phyloP scores from a whole-genome alignment of 345 rosid genomes.

The Arabis hirsuta region DNA sequence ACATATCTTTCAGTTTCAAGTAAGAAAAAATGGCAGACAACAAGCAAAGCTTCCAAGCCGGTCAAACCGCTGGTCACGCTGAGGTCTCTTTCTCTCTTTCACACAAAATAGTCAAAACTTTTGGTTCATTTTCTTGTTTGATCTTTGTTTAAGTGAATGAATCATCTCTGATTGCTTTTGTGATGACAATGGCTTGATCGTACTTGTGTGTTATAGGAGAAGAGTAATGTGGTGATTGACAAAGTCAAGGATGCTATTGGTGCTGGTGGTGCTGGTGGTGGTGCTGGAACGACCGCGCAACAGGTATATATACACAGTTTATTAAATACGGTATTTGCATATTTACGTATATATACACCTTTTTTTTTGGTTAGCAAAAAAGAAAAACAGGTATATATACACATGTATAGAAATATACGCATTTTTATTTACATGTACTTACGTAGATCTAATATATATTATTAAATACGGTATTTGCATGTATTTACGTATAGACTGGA shows the following conservation, averaged over 20 bases:
- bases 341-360: too few species aligned
- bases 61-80: conserved; percentile 56
- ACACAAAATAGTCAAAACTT: neutral
- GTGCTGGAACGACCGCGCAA: conserved; percentile 52
- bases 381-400: neutral
- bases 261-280: conserved; percentile 59
- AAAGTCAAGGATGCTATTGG: conserved; percentile 45
- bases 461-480: neutral
- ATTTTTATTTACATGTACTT: neutral
- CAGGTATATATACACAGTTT: conserved; percentile 43
- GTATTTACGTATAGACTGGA: conserved; percentile 50
- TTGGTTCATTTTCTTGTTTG: neutral
- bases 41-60: conserved; percentile 55
- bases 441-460: neutral
- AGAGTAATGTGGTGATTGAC: conserved; percentile 56
- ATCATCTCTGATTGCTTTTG: neutral
- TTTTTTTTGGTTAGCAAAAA: too few species aligned
- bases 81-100: conserved; percentile 48
- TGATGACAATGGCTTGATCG: neutral
- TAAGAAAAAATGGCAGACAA: conserved; percentile 46
- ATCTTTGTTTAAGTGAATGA: neutral
- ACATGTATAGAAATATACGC: neutral
- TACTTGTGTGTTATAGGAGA: conserved; percentile 52
- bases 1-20: neutral
- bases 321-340: too few species aligned